Conservation (phyloP, 495 filamentous ascomycete species). For the Hyaloscypha variabilis region DNA sequence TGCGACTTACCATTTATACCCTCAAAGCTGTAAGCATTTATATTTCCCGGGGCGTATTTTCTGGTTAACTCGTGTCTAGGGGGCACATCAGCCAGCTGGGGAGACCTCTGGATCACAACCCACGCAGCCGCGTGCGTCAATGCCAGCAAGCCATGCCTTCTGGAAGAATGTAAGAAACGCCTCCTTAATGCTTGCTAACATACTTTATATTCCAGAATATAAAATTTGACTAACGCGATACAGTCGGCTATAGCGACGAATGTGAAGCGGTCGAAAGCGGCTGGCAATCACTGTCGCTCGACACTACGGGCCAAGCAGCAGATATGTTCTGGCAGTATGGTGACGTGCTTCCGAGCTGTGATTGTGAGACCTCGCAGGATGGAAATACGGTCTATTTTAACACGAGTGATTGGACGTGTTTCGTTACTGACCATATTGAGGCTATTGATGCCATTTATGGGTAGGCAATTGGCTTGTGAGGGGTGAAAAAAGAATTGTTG, state of each 20-base stretch:
- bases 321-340: slow-evolving; percentile 39
- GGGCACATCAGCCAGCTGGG: slow-evolving; percentile 43
- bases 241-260: slow-evolving; percentile 9
- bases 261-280: neutral
- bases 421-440: slow-evolving; percentile 1
- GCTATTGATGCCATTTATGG: slow-evolving; percentile 1
- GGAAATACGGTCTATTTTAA: slow-evolving; percentile 13
- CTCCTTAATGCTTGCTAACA: neutral
- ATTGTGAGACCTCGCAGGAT: slow-evolving; percentile 9
- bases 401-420: slow-evolving; percentile 9
- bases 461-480: neutral
- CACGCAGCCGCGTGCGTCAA: slow-evolving; percentile 56
- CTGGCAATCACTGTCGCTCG: slow-evolving; percentile 27
- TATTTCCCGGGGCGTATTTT: neutral
- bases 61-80: slow-evolving; percentile 24
- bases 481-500: neutral
- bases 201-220: neutral
- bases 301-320: slow-evolving; percentile 20
- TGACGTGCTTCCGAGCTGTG: slow-evolving; percentile 8
- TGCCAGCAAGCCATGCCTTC: slow-evolving; percentile 61
- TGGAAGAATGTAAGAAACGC: slow-evolving; percentile 61
- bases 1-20: slow-evolving; percentile 65
- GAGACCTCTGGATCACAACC: slow-evolving; percentile 57
- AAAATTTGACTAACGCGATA: neutral
- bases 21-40: slow-evolving; percentile 34